These are phyloP conservation scores for Penicillium sp. DNA, from an alignment of 2,329 filamentous ascomycete species.

Conservation along the genomic window DNA sequence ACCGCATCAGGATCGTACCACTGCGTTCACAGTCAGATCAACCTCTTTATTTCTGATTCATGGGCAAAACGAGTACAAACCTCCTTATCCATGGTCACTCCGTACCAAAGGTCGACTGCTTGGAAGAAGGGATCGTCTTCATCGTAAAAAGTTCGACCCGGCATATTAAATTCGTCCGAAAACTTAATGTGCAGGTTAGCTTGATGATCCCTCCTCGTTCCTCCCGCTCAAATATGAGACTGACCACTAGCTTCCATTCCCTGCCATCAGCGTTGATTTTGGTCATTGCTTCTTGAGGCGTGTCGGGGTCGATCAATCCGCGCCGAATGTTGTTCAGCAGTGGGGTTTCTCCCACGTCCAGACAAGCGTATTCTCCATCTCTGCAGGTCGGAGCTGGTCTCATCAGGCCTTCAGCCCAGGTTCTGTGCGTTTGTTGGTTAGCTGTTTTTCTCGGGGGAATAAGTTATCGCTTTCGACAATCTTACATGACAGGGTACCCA, in stretches of 20 bases:
- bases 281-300: slow-evolving; percentile 52
- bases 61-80: slow-evolving; percentile 24
- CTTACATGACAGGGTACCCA: slow-evolving; percentile 64
- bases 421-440: slow-evolving; percentile 36
- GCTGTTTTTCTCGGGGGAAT: neutral
- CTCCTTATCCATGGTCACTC: slow-evolving; percentile 63
- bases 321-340: slow-evolving; percentile 56
- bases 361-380: slow-evolving; percentile 41
- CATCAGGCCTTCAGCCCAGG: slow-evolving; percentile 49
- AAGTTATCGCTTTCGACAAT: too few species aligned
- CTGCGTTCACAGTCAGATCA: slow-evolving; percentile 29
- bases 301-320: slow-evolving; percentile 62
- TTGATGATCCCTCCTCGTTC: slow-evolving; percentile 1
- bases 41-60: neutral
- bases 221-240: slow-evolving; percentile 22
- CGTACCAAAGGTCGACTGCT: slow-evolving; percentile 65
- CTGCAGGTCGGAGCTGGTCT: slow-evolving; percentile 29
- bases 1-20: slow-evolving; percentile 67
- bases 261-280: slow-evolving; percentile 55
- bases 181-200: slow-evolving; percentile 39
- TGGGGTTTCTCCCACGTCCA: slow-evolving; percentile 45
- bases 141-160: slow-evolving; percentile 64
- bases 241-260: slow-evolving; percentile 56
- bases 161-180: slow-evolving; percentile 65
- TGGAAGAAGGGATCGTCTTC: slow-evolving; percentile 65